Evolutionary conservation across 257 asterid genomes (phyloP), one percentile per base, ranked within the genome.

Genomic region (Solanum arcanum): DNA sequence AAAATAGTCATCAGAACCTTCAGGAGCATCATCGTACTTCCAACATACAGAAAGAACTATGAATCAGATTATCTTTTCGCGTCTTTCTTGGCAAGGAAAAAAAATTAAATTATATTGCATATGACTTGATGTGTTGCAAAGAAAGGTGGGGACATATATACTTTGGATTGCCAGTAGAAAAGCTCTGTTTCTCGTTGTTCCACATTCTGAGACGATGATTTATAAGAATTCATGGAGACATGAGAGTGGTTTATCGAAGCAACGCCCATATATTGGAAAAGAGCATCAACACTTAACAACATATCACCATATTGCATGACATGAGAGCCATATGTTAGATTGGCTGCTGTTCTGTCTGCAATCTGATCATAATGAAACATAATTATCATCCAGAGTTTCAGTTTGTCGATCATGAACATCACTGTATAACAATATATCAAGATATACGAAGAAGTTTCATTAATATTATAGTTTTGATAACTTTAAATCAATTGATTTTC

Each of bases 101-200:
- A 64, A 12, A 9, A 52, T n/a, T 12, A 64, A 25, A 64, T 25
- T n/a, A n/a, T 64, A n/a, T n/a, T 9, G 70, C 29, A 42, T 2
- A 27, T 42, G 13, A 68, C 37, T 68, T 68, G 62, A 18, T 52
- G 74, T 68, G 20, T 25, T 66, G 20, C 73, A 25, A 60, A 60
- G 12, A 23, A 60, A 60, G 29, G 12, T 39, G 13, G 7, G 18
- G 29, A 41, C 29, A 25, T 11, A 31, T 31, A 31, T 31, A 96
- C 99, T 98, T 96, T 96, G 85, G 95, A 93, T 68, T 98, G 97
- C 93, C 87, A 94, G 84, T 94, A 97, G 84, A 95, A 82, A 42
- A 95, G 93, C 87, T 95, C 99, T 73, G 98, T 96, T 80, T 95
- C 98, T 0, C 98, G 97, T 87, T 95, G 99, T 87, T 95, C 93